These are phyloP conservation scores for Scutellaria minor DNA, from an alignment of 257 asterid genomes.

Conservation along the genomic window DNA sequence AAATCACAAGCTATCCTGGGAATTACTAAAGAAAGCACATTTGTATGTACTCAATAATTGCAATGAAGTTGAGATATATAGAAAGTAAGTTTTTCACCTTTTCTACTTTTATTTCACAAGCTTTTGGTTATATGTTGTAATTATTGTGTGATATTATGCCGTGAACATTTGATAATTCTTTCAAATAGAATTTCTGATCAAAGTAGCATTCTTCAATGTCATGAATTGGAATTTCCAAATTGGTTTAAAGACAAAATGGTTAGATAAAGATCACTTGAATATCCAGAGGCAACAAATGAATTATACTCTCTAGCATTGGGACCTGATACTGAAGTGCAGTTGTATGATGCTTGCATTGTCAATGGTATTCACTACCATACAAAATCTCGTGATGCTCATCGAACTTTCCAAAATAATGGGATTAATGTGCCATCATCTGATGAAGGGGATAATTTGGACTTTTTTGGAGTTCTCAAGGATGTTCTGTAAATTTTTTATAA, in stretches of 20 bases:
- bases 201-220: neutral
- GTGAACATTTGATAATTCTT: neutral
- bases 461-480: neutral
- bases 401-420: neutral
- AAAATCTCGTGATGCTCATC: neutral
- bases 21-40: neutral
- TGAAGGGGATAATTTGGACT: neutral
- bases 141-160: neutral
- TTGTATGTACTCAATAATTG: neutral
- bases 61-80: neutral
- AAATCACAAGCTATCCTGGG: neutral
- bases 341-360: neutral
- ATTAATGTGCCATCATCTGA: neutral
- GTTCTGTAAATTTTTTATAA: neutral
- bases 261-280: neutral
- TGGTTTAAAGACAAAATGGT: constrained; percentile 3
- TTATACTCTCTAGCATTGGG: neutral
- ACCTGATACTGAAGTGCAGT: neutral
- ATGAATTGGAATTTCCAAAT: neutral
- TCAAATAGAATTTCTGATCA: neutral
- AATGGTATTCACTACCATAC: neutral
- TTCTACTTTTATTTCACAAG: neutral
- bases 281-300: neutral
- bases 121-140: neutral
- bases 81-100: neutral